Evolutionary conservation across 306 rosid genomes (phyloP), one percentile per base, ranked within the genome.

Genomic region (Gleditsia sinensis): DNA sequence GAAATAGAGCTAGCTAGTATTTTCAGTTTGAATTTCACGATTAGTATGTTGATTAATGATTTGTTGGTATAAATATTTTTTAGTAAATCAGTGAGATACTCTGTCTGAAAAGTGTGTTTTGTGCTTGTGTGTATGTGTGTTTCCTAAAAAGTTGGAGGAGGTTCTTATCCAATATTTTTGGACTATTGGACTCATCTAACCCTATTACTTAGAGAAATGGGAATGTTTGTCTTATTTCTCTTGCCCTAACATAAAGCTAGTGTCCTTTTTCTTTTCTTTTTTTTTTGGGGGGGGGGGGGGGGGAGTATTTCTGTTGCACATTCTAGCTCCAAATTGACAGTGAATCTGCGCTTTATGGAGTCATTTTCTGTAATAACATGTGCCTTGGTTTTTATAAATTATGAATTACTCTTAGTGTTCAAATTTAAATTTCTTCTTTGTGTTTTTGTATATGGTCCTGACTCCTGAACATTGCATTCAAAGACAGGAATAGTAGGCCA

Each of bases 401-500:
- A 10, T 33, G 49, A 37, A 58, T n/a, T 57, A 25, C 40, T 14
- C 25, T 30, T 33, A 42, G 8, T 45, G 58, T 64, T 64, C 33
- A 14, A 11, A 25, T 53, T 56, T 19, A 23, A 34, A 14, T 39
- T 14, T n/a, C 24, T 59, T 30, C 36, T 59, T 59, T 77, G 28
- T 32, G 21, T 62, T 48, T n/a, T n/a, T n/a, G n/a, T n/a, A n/a
- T n/a, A n/a, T n/a, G n/a, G n/a, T n/a, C n/a, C n/a, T n/a, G n/a
- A n/a, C n/a, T 74, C 43, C 34, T 20, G 43, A 32, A 76, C 56
- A 57, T 42, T 28, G 65, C 56, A 62, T 53, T 34, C 42, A 56
- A 85, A 92, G 99, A 92, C 82, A n/a, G 93, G 84, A 63, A 90
- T 78, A 69, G 40, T 33, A 32, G 66, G 66, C 27, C 45, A 27